Percentiles rank a stretch among this genome's conserved stretches.
phyloP scores from a whole-genome alignment of 306 rosid species.

The barrel medic (Medicago truncatula) region DNA sequence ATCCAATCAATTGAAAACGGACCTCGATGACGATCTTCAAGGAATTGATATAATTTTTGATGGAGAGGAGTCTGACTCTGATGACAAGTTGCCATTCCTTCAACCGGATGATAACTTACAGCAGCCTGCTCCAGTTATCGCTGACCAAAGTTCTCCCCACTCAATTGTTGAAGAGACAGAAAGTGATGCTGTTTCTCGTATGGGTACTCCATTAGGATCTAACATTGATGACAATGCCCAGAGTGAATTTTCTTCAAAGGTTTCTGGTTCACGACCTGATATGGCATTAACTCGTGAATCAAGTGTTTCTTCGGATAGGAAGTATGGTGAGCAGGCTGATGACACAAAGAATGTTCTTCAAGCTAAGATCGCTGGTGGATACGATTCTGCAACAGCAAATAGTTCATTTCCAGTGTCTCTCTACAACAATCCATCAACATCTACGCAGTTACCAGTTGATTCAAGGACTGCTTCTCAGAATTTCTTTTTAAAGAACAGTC shows the following conservation, averaged over 20 bases:
- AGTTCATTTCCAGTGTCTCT: constrained; percentile 62
- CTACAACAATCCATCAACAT: constrained; percentile 60
- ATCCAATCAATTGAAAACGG: constrained; percentile 82
- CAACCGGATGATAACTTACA: constrained; percentile 87
- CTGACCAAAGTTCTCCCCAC: constrained; percentile 90
- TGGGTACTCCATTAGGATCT: constrained; percentile 70
- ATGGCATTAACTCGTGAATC: constrained; percentile 77
- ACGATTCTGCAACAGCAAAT: constrained; percentile 61
- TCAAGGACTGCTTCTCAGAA: constrained; percentile 65
- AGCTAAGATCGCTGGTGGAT: constrained; percentile 61
- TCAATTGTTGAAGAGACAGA: constrained; percentile 97
- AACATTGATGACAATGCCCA: constrained; percentile 79
- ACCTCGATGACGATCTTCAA: constrained; percentile 93
- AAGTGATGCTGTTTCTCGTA: constrained; percentile 71
- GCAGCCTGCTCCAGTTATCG: constrained; percentile 74
- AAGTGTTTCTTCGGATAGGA: constrained; percentile 87
- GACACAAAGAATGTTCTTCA: constrained; percentile 64
- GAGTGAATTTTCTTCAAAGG: constrained; percentile 90
- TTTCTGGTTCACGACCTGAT: constrained; percentile 84
- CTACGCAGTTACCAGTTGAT: constrained; percentile 66
- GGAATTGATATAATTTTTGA: constrained; percentile 98
- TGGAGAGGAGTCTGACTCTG: constrained; percentile 90
- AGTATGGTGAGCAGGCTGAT: constrained; percentile 78
- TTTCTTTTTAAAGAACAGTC: constrained; percentile 67
- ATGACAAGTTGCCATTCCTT: constrained; percentile 91